phyloP scores from a whole-genome alignment of 176 grass and related monocot genomes.

The Avena eriantha region DNA sequence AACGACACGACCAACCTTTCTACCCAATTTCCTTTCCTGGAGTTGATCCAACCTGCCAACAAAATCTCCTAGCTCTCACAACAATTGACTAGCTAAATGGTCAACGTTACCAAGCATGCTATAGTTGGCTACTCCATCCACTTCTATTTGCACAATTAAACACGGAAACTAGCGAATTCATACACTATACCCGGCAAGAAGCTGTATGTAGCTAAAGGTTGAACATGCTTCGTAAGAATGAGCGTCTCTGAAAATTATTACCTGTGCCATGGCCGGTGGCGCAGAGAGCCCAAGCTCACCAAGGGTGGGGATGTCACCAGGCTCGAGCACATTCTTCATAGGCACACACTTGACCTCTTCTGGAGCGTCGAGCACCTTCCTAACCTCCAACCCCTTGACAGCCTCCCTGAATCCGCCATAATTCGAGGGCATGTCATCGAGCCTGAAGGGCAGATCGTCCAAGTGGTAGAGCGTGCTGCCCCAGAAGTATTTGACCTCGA shows the following conservation, averaged over 20 bases:
- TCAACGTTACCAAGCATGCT: background rate
- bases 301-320: slow-evolving; percentile 81
- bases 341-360: slow-evolving; percentile 89
- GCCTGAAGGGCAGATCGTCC: slow-evolving; percentile 79
- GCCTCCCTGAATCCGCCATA: slow-evolving; percentile 82
- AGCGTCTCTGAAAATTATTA: slow-evolving; percentile 26
- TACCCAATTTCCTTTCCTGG: background rate
- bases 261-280: slow-evolving; percentile 57
- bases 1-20: background rate
- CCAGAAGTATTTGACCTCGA: slow-evolving; percentile 98
- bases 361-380: slow-evolving; percentile 62
- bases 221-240: background rate
- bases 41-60: background rate
- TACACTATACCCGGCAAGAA: background rate
- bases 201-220: background rate
- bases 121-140: background rate
- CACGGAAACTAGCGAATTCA: background rate
- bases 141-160: slow-evolving; percentile 19
- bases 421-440: slow-evolving; percentile 73
- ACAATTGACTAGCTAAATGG: background rate
- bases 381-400: slow-evolving; percentile 65
- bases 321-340: slow-evolving; percentile 71
- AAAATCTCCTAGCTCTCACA: background rate
- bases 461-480: slow-evolving; percentile 91
- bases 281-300: slow-evolving; percentile 70